Evolutionary conservation across 1,284 basidiomycete genomes (phyloP).

Genomic region (Singerocomus rubriflavus): DNA sequence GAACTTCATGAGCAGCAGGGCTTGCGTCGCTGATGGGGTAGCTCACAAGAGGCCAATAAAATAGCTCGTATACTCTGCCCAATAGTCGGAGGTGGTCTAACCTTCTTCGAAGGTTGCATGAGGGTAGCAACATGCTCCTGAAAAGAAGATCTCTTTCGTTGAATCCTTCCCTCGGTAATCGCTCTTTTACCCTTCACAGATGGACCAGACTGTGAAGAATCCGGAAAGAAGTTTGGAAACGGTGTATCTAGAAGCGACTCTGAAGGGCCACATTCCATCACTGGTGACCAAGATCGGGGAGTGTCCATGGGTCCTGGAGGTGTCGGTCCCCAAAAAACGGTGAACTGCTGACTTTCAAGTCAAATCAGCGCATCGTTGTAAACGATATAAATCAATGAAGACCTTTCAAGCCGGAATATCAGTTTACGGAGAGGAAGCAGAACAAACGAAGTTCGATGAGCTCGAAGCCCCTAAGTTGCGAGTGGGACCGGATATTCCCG

Average conservation of each 20-base stretch:
- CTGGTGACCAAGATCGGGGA: conserved; percentile 13
- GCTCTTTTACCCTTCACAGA: conserved; percentile 14
- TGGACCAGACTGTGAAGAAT: conserved; percentile 8
- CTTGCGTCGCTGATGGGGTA: too few species aligned
- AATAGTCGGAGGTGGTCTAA: conserved; percentile 43
- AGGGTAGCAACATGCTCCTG: conserved; percentile 19
- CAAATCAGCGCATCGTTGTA: too few species aligned
- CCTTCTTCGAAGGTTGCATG: conserved; percentile 33
- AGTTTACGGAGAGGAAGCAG: too few species aligned
- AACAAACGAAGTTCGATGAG: too few species aligned
- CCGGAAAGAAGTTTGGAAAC: not conserved
- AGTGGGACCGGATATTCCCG: too few species aligned
- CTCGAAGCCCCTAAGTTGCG: too few species aligned
- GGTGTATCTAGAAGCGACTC: conserved; percentile 8
- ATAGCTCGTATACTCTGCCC: conserved; percentile 48
- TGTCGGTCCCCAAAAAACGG: not conserved
- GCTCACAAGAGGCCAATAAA: conserved; percentile 49
- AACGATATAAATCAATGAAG: too few species aligned
- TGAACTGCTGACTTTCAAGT: too few species aligned
- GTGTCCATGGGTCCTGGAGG: conserved; percentile 17
- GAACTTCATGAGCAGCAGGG: conserved; percentile 1
- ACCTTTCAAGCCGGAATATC: too few species aligned
- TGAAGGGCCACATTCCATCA: conserved; percentile 8
- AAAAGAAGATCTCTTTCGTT: conserved; percentile 14
- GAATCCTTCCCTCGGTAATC: not conserved